A percentile compares a stretch with the other conserved stretches of the same genome.
Conservation (phyloP, 1,139 yeast genomes). For the Magnusiomyces fungicola region DNA sequence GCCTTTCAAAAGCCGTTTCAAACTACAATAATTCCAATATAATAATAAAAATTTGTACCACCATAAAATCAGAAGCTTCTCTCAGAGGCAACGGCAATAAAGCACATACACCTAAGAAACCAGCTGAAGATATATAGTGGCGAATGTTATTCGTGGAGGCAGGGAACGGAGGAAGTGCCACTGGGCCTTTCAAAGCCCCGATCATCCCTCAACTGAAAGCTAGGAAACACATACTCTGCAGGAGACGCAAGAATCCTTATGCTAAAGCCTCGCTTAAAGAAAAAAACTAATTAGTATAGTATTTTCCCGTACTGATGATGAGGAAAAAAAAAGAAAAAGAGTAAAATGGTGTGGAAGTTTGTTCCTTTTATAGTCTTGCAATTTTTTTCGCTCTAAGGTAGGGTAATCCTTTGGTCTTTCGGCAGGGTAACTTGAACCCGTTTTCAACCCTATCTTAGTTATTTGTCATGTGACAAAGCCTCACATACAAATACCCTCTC, state of each 20-base stretch:
- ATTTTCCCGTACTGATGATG: constrained; percentile 4
- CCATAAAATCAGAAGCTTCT: neutral
- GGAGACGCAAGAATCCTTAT: constrained; percentile 1
- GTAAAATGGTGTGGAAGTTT: neutral
- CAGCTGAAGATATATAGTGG: neutral
- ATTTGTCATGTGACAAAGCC: too few relatives aligned
- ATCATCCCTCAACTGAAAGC: constrained; percentile 7
- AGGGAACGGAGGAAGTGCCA: constrained; percentile 6
- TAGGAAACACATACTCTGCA: constrained; percentile 6
- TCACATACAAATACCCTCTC: too few relatives aligned
- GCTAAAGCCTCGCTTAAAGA: constrained; percentile 7
- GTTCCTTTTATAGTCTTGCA: too few relatives aligned
- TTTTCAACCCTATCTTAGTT: too few relatives aligned
- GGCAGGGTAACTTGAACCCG: too few relatives aligned
- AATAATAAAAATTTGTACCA: neutral
- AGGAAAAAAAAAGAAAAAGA: constrained; percentile 3
- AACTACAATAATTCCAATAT: neutral
- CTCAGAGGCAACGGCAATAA: neutral
- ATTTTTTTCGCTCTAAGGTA: too few relatives aligned
- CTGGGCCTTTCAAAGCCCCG: constrained; percentile 6
- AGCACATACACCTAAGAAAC: neutral
- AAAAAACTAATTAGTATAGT: constrained; percentile 1
- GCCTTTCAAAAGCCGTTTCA: neutral
- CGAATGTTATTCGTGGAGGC: constrained; percentile 1
- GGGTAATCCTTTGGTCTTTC: too few relatives aligned